Conservation (phyloP, 202 grass and related monocot species). For the Setaria italica region DNA sequence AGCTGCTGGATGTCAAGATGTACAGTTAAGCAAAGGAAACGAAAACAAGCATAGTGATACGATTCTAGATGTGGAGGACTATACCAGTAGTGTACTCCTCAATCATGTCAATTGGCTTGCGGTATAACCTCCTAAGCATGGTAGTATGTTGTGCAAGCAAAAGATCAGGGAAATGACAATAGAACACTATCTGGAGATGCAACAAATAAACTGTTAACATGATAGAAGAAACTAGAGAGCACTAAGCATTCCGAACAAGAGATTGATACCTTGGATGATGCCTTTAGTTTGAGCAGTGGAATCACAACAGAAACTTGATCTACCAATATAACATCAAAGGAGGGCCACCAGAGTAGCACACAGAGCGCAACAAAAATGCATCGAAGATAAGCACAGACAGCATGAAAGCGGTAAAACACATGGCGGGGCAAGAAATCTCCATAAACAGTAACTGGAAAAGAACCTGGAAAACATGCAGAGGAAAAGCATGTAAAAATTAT, state of each 20-base stretch:
- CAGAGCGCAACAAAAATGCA: slow-evolving; percentile 92
- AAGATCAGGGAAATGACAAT: slow-evolving; percentile 94
- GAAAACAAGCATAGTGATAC: background rate
- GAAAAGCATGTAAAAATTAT: background rate
- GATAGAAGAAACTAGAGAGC: slow-evolving; percentile 30
- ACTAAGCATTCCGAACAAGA: slow-evolving; percentile 13
- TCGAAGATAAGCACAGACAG: slow-evolving; percentile 84
- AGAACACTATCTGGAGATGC: slow-evolving; percentile 77
- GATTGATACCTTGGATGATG: slow-evolving; percentile 67
- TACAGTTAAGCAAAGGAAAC: slow-evolving; percentile 19
- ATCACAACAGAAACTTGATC: slow-evolving; percentile 97
- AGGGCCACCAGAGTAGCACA: slow-evolving; percentile 80
- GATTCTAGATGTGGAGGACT: slow-evolving; percentile 24
- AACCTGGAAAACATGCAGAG: slow-evolving; percentile 56
- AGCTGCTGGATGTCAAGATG: background rate
- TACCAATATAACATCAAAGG: slow-evolving; percentile 83
- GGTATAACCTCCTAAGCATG: slow-evolving; percentile 77
- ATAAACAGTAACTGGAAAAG: slow-evolving; percentile 82
- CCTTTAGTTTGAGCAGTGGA: slow-evolving; percentile 78
- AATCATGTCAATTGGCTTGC: slow-evolving; percentile 89
- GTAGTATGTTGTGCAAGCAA: slow-evolving; percentile 92
- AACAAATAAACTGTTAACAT: slow-evolving; percentile 21
- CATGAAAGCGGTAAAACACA: slow-evolving; percentile 88
- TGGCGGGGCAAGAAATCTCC: slow-evolving; percentile 91
- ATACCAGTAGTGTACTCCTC: slow-evolving; percentile 91